A percentile compares a stretch with the other conserved stretches of the same genome.
These are phyloP conservation scores for Fusarium luffae DNA, from an alignment of 2,329 filamentous ascomycete genomes.

Conservation along the genomic window DNA sequence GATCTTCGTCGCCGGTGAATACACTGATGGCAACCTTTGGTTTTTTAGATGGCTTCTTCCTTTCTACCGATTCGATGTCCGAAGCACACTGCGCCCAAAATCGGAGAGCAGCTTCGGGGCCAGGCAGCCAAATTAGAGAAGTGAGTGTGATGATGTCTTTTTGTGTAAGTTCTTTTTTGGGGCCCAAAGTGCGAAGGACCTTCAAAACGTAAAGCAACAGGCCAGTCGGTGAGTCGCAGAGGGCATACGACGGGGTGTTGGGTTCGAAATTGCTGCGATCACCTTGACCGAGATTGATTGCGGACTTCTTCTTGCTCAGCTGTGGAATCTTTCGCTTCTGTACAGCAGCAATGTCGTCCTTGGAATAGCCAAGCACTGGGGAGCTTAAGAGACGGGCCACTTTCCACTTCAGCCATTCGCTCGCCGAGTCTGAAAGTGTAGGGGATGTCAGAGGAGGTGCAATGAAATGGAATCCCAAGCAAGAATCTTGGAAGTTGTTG, in stretches of 20 bases:
- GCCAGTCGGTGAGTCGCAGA: conserved; percentile 71
- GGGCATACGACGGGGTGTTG: conserved; percentile 67
- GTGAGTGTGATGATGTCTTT: conserved; percentile 70
- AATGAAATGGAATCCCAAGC: conserved; percentile 70
- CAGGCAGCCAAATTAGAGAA: conserved; percentile 73
- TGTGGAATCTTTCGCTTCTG: conserved; percentile 39
- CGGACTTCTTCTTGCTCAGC: conserved; percentile 15
- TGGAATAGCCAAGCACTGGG: conserved; percentile 66
- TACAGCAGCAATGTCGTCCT: conserved; percentile 62
- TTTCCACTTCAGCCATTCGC: conserved; percentile 66
- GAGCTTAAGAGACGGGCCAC: conserved; percentile 62
- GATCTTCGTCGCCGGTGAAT: conserved; percentile 53
- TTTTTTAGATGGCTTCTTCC: conserved; percentile 44
- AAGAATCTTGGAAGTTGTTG: conserved; percentile 59
- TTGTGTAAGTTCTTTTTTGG: conserved; percentile 56
- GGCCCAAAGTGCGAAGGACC: conserved; percentile 56
- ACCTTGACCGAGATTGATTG: conserved; percentile 46
- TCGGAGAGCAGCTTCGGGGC: conserved; percentile 69
- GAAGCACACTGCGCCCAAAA: conserved; percentile 63
- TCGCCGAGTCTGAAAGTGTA: conserved; percentile 54
- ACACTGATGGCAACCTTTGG: conserved; percentile 60
- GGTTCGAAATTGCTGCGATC: conserved; percentile 55
- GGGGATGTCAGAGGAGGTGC: conserved; percentile 66
- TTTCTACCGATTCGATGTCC: conserved; percentile 47
- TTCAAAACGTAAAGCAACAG: conserved; percentile 66